Evolutionary conservation across 192 early-diverging fungal genomes (phyloP), one percentile per base, ranked within the genome.

Genomic region (Coemansia sp.): DNA sequence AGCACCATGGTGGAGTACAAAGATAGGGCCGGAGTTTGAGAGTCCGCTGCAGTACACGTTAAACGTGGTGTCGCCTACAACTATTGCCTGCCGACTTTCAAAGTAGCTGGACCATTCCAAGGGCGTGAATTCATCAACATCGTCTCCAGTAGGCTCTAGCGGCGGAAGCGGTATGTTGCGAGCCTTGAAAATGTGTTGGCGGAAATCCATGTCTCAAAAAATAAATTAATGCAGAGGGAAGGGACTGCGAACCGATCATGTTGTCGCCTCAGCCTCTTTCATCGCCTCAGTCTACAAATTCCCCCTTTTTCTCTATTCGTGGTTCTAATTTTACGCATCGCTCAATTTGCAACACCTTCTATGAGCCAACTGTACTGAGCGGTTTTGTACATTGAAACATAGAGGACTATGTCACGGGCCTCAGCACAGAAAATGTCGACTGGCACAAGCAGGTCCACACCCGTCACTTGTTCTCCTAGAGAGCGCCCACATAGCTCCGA

Each of bases 1-100:
- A 3, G 91, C 93, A n/a, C 93, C 93, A 75, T 94, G 93, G 79
- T 92, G 92, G 68, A 92, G 75, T 33, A 93, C 83, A 83, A 93
- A 92, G 3, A 91, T 29, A 0, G 90, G 89, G n/a, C 84, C 85
- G 9, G 67, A 39, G 70, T 72, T 68, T 39, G 37, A 3, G 0
- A 69, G 50, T 1, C 78, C 72, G 62, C 68, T 70, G 41, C 63
- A 31, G 50, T 77, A 84, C 10, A 84, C 75, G 62, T 75, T 82
- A 70, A 86, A 86, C 41, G 68, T 61, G 31, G 81, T 78, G 42
- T 80, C 72, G 14, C 39, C 78, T 10, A 85, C 72, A 6, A 59
- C 59, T 9, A 88, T 53, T 1, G 40, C 39, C 10, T 64, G 59
- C n/a, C 71, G 71, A 11, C 75, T 72, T 14, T 90, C 86, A 83